Evolutionary conservation across 345 rosid genomes (phyloP), one percentile per base, ranked within the genome.

Genomic region (Euclidium syriacum): DNA sequence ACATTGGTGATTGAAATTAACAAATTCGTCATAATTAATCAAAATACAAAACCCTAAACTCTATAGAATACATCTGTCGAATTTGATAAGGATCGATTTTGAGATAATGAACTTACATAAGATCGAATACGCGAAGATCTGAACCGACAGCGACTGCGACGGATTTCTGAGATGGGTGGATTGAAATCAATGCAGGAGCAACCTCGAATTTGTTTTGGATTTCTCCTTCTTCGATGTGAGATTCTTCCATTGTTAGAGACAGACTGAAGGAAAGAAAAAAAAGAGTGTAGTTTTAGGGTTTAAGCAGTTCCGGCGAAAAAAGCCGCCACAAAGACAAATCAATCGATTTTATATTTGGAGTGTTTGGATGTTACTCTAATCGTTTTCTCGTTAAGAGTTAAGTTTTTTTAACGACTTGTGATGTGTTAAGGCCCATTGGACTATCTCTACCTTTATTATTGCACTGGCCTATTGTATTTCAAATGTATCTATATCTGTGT

Each of bases 101-200:
- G 41, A 43, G 39, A 0, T 27, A 40, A 14, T 51, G 43, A 33
- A 64, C 82, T 65, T 70, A 90, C 96, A 47, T 71, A 64, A 90
- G 85, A 68, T 90, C 81, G 75, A 83, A 87, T 49, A 84, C 75
- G 50, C 95, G 96, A 64, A 94, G 96, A 78, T 87, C 95, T 14
- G 87, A 78, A 3, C 95, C 96, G 50, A 87, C 86, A 10, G 96
- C 74, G 36, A 94, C 87, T 5, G 82, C 81, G 6, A 90, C 83
- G 0, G 92, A 85, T 42, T 74, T 69, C 63, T 84, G 97, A 59
- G 65, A 36, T 7, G 96, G 96, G 52, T 94, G 92, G 27, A 83
- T 79, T 4, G 88, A 57, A 19, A 90, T 70, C 15, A 90, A 75
- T 27, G 99, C 95, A 7, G 95, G 96, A 62, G 97, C 89, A 33